Base-by-base conservation (phyloP, 1,139 yeast species). In the Lodderomyces orthopsilosis region DNA sequence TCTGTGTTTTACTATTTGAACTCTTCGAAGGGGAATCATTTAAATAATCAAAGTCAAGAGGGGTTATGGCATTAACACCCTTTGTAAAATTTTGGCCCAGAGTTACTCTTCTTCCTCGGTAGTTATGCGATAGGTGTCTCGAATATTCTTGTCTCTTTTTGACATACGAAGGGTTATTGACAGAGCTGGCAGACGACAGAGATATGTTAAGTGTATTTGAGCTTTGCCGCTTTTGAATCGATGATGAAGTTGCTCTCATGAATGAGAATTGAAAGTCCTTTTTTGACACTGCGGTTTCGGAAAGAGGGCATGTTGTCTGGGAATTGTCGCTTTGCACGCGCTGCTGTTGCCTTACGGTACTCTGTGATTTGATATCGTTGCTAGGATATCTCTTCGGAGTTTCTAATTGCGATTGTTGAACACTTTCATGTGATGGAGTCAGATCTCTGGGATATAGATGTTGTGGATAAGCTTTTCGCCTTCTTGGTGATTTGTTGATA, bases 241-340 rank as follows among this genome's bases (percentile, higher is more conserved):
- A 67, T 4, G 73, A 66, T 3, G 72, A 51, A 0, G 74, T 68
- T 14, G 65, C 70, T 38, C 57, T 56, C 74, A 68, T 68, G 43
- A 68, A 68, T 6, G 73, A 66, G 44, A 62, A 63, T 45, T 52
- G 61, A 41, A 51, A 50, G 17, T 56, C 53, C 33, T 49, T 36
- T 37, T 35, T 52, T 47, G 44, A 39, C 10, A 15, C 19, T 13
- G 34, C 34, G 3, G 34, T 30, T 30, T 30, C 59, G 2, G 54
- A 46, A 42, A 22, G 48, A 35, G 34, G 34, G 34, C 34, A 30
- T 6, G 34, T 17, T 30, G 12, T 19, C 3, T 4, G 34, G 12
- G 7, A 4, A 4, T 30, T 15, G 34, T 23, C 32, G 15, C 28
- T 36, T 24, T 36, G 27, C 5, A 23, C 13, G 5, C 26, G 26